Percentiles rank a stretch among this genome's conserved stretches.
phyloP scores from a whole-genome alignment of 306 rosid genomes.

The Urtica urens region DNA sequence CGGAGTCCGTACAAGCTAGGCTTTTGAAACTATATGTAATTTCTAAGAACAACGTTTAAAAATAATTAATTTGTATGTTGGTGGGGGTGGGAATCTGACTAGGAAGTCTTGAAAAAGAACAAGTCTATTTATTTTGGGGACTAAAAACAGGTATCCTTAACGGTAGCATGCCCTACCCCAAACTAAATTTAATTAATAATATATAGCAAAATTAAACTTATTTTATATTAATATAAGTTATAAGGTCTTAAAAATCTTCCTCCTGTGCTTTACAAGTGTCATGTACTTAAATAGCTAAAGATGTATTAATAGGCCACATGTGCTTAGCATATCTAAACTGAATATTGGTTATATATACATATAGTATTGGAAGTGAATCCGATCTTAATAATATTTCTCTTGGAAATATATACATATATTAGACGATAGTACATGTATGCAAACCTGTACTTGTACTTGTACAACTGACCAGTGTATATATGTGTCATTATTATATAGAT shows the following conservation, averaged over 20 bases:
- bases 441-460: conserved; percentile 16
- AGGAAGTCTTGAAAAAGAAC: conserved; percentile 18
- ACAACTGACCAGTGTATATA: neutral
- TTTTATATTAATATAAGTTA: neutral
- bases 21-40: conserved; percentile 20
- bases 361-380: conserved; percentile 20
- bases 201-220: neutral
- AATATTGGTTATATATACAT: conserved; percentile 13
- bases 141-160: conserved; percentile 47
- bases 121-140: conserved; percentile 2
- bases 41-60: conserved; percentile 4
- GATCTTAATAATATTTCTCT: neutral
- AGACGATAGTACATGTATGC: conserved; percentile 19
- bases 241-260: conserved; percentile 14
- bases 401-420: neutral
- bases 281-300: conserved; percentile 11
- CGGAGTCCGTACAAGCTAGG: conserved; percentile 30
- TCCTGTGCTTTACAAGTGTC: conserved; percentile 18
- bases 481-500: neutral
- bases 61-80: conserved; percentile 16
- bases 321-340: conserved; percentile 34
- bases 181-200: conserved; percentile 9
- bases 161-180: conserved; percentile 36
- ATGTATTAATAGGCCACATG: conserved; percentile 32
- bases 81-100: conserved; percentile 32